Base-by-base conservation (phyloP, 2,329 filamentous ascomycete species). In the Mollisia scopiformis region DNA sequence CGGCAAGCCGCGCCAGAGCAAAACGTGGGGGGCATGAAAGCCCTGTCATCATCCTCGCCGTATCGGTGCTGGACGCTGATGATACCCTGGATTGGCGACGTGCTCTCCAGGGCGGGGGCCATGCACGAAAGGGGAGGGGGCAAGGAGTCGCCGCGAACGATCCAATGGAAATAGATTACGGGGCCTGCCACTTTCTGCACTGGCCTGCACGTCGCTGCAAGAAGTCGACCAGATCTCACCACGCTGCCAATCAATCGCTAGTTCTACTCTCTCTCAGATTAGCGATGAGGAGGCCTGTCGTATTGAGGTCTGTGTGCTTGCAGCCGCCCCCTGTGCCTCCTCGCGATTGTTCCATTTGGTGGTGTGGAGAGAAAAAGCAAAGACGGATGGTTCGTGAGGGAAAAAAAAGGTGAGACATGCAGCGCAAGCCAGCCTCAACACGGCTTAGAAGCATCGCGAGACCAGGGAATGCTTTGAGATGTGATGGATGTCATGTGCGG, bases 281-380 rank as follows among this genome's bases (percentile, higher is more conserved):
- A 55, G 64, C 67, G 66, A 67, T 28, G 41, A 31, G 62, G 56
- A n/a, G 64, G 43, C 59, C 57, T 62, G 58, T 64, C 58, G 59
- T 58, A 51, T 65, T 47, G 35, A 39, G 57, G 62, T 65, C 63
- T 67, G 67, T 69, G 64, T 64, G 59, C 47, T 65, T 68, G 66
- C 63, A 69, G 61, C 55, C 64, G 60, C 27, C 54, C 54, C 8
- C 19, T 23, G 31, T 16, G 14, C 8, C 25, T 10, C 53, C 53
- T 30, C 57, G 47, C 50, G 53, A 27, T 7, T 50, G 46, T 13
- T 47, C 30, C 21, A 21, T 37, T 31, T 11, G 56, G 55, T 54
- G 41, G 31, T 64, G 57, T 51, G 57, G 43, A 60, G 53, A 66
- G 50, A 33, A 59, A 51, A 66, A 60, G 60, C 33, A 65, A 57